Conservation (phyloP, 2,329 filamentous ascomycete genomes). For the Canariomyces notabilis region DNA sequence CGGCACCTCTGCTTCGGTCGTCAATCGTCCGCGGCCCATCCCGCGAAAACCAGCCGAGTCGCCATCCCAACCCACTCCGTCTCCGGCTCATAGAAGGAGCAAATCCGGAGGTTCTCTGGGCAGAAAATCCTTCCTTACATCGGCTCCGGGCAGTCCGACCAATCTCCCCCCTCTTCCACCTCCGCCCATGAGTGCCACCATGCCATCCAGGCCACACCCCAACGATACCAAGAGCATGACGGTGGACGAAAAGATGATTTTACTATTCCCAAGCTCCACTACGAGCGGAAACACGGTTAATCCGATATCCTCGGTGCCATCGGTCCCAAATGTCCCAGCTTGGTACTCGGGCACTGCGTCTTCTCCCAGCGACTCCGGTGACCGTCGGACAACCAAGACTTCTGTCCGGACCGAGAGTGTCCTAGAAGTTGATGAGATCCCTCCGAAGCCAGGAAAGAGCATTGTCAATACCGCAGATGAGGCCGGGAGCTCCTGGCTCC, state of each 20-base stretch:
- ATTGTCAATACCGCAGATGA: conserved; percentile 32
- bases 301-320: conserved; percentile 41
- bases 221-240: conserved; percentile 56
- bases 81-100: conserved; percentile 40
- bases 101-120: conserved; percentile 46
- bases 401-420: conserved; percentile 38
- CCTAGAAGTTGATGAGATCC: conserved; percentile 34
- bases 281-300: conserved; percentile 24
- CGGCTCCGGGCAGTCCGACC: conserved; percentile 42
- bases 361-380: conserved; percentile 24
- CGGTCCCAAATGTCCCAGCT: conserved; percentile 37
- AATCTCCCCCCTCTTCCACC: conserved; percentile 49
- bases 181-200: conserved; percentile 40
- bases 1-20: conserved; percentile 34
- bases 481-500: conserved; percentile 35
- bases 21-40: conserved; percentile 53
- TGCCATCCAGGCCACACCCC: conserved; percentile 38
- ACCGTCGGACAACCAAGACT: conserved; percentile 32
- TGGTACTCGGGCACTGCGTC: conserved; percentile 28
- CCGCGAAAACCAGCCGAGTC: conserved; percentile 43
- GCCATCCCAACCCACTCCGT: conserved; percentile 42
- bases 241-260: conserved; percentile 51
- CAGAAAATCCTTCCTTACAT: conserved; percentile 43
- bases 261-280: conserved; percentile 44
- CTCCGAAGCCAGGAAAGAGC: conserved; percentile 15